Evolutionary conservation across 257 asterid genomes (phyloP).

Genomic region (Forsythia suspensa): DNA sequence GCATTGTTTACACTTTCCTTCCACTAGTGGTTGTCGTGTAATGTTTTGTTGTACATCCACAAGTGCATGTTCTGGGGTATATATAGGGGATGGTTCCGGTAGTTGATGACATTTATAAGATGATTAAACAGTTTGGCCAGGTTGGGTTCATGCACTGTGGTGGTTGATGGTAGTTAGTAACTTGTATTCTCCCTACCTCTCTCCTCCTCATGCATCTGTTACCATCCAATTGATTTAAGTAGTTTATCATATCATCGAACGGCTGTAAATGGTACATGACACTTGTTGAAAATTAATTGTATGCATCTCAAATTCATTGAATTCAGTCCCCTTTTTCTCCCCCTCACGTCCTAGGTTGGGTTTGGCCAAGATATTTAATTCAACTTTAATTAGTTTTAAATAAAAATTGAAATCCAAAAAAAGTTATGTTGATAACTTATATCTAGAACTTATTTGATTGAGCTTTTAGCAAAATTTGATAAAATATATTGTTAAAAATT

Average conservation of each 20-base stretch:
- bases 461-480: too few relatives aligned
- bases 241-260: not conserved
- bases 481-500: too few relatives aligned
- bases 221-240: not conserved
- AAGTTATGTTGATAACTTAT: too few relatives aligned
- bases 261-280: not conserved
- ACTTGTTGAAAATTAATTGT: not conserved
- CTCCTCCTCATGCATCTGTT: not conserved
- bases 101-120: not conserved
- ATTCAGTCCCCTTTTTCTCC: not conserved
- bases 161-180: not conserved
- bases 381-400: not conserved
- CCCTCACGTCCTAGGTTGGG: not conserved
- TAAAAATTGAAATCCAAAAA: too few relatives aligned
- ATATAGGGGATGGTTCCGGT: not conserved
- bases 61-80: not conserved
- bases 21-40: not conserved
- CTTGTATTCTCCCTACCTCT: not conserved
- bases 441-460: too few relatives aligned
- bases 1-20: slow-evolving; percentile 35
- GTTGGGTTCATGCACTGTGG: slow-evolving; percentile 24
- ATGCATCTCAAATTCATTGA: not conserved
- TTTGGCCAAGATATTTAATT: not conserved
- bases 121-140: slow-evolving; percentile 9
- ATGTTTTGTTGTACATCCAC: not conserved